Conservation (phyloP, 768 basidiomycete species). For the Psilocybe cyanescens region DNA sequence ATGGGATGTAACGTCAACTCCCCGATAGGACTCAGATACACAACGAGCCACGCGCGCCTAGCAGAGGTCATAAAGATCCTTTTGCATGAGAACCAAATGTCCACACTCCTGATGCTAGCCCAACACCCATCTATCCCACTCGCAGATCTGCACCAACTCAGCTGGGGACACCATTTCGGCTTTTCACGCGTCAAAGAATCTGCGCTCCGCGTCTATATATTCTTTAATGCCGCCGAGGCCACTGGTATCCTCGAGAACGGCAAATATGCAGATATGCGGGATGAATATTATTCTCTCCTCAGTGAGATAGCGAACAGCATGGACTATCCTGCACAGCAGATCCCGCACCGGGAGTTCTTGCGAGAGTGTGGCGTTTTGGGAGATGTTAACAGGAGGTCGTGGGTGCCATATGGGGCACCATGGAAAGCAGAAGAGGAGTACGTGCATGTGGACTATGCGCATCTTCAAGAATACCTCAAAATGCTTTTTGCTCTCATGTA, state of each 20-base stretch:
- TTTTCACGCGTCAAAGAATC: conserved; percentile 32
- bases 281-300: conserved; percentile 25
- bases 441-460: conserved; percentile 24
- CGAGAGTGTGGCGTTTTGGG: conserved; percentile 7
- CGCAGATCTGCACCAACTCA: conserved; percentile 22
- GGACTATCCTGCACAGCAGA: conserved; percentile 36
- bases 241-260: conserved; percentile 29
- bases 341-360: conserved; percentile 33
- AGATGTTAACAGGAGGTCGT: background rate
- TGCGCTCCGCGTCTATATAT: conserved; percentile 36
- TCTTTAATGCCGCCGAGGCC: conserved; percentile 39
- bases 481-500: conserved; percentile 38
- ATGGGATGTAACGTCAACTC: background rate
- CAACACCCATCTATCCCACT: conserved; percentile 38
- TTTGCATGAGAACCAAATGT: conserved; percentile 35
- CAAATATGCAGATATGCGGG: conserved; percentile 24
- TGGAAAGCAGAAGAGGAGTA: background rate
- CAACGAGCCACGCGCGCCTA: conserved; percentile 28
- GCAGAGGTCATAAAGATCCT: conserved; percentile 41
- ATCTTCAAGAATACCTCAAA: conserved; percentile 38
- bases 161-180: conserved; percentile 37
- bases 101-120: conserved; percentile 37
- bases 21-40: conserved; percentile 14
- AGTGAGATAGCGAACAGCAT: conserved; percentile 13
- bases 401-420: background rate